phyloP scores from a whole-genome alignment of 2,329 filamentous ascomycete genomes.

The Thielaviopsis euricoi region DNA sequence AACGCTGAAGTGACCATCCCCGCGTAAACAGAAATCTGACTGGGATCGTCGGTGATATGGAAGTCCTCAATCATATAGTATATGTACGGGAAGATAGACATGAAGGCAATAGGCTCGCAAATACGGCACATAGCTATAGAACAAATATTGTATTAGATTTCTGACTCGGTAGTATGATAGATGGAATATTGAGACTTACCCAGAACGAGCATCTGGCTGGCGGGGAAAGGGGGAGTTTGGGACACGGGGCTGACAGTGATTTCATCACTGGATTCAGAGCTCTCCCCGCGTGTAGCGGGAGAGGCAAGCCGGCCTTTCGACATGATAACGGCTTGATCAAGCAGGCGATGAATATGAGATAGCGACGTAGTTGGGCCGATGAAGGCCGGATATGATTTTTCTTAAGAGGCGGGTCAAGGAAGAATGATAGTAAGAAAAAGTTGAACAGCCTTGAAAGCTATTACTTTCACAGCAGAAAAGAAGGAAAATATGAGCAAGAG shows the following conservation, averaged over 20 bases:
- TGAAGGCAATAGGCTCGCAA: constrained; percentile 97
- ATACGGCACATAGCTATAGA: constrained; percentile 70
- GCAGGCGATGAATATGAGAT: background rate
- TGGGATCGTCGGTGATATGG: constrained; percentile 60
- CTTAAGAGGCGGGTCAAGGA: background rate
- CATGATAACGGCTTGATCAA: background rate
- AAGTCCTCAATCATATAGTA: constrained; percentile 97
- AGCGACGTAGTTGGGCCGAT: background rate
- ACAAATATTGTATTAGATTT: constrained; percentile 5
- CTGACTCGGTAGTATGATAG: background rate
- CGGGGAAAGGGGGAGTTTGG: constrained; percentile 21
- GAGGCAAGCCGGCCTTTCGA: background rate
- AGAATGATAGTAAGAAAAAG: background rate
- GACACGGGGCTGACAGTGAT: too few relatives aligned
- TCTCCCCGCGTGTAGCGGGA: background rate
- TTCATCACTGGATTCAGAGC: background rate
- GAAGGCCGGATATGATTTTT: background rate
- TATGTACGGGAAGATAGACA: constrained; percentile 97
- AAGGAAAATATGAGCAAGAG: background rate
- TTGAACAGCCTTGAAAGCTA: background rate
- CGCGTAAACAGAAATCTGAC: constrained; percentile 76
- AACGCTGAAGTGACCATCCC: constrained; percentile 95
- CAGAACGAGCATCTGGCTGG: constrained; percentile 25
- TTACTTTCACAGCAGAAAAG: background rate
- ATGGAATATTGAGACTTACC: constrained; percentile 20